Evolutionary conservation across 2,329 filamentous ascomycete species (phyloP), one percentile per base, ranked within the genome.

Genomic region (Neoscytalidium dimidiatum): DNA sequence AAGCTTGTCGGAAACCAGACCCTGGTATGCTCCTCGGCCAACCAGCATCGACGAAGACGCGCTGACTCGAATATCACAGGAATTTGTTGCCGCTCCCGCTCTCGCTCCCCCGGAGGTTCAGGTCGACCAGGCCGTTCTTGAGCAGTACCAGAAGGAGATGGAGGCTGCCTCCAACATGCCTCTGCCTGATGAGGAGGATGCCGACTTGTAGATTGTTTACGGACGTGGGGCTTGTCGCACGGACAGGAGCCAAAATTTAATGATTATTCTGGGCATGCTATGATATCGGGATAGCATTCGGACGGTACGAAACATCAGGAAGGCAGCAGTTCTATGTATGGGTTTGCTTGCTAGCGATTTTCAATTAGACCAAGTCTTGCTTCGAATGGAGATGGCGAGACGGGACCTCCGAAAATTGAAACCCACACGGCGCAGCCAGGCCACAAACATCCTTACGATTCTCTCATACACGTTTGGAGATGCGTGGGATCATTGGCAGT

Each of bases 1-100:
- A 99, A 99, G 90, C 90, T 99, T 66, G 94, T 97, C 74, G 95
- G 94, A 82, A 98, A 98, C 87, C 86, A 92, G 75, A 81, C 84
- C 77, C 83, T 97, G 80, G 92, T 95, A 84, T 73, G 90, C 83
- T 23, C 17, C 14, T 41, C 19, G 17, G 31, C 43, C 9, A 46
- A 21, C n/a, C 26, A 31, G n/a, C 28, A 46, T n/a, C 7, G n/a
- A 21, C 14, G 41, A 6, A 46, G 26, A 41, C 17, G 35, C 23
- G 62, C 75, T 80, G 71, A 77, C 61, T n/a, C 62, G 58, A 33
- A 14, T 26, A 46, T 31, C 35, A 44, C 71, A 97, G 92, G 94
- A 98, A 81, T 98, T 99, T 78, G 94, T 98, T 74, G 95, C 95
- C 75, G 94, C 92, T 68, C 92, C 92, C 69, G 95, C 95, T 73